Evolutionary conservation across 169 alveolate species (phyloP).

Genomic region (Eimeria mitis): DNA sequence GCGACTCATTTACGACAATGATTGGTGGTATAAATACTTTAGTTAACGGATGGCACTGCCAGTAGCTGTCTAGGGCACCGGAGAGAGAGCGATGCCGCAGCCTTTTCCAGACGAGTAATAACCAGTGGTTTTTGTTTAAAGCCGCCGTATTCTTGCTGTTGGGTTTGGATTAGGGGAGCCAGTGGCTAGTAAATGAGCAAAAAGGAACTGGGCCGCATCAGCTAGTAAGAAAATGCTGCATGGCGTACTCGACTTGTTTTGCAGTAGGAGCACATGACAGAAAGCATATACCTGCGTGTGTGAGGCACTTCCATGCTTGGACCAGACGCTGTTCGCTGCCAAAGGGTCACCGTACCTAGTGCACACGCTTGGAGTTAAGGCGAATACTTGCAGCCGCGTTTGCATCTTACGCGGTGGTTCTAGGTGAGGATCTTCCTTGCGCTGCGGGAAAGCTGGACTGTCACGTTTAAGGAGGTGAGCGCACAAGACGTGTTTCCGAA

Average conservation of each 20-base stretch:
- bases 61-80: background rate
- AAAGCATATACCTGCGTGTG: background rate
- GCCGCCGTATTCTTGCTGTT: background rate
- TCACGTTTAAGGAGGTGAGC: background rate
- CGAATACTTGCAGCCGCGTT: background rate
- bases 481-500: background rate
- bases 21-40: background rate
- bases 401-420: background rate
- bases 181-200: background rate
- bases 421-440: background rate
- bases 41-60: background rate
- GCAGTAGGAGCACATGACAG: background rate
- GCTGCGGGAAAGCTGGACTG: background rate
- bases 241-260: background rate
- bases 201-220: background rate
- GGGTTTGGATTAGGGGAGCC: background rate
- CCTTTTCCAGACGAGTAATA: background rate
- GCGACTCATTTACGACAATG: background rate
- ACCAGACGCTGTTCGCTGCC: background rate
- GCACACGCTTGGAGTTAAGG: background rate
- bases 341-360: background rate
- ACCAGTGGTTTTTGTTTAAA: background rate
- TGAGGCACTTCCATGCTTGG: background rate
- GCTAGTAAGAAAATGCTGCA: background rate
- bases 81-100: background rate